These are phyloP conservation scores for Zangia roseola DNA, from an alignment of 768 basidiomycete genomes.

Conservation along the genomic window DNA sequence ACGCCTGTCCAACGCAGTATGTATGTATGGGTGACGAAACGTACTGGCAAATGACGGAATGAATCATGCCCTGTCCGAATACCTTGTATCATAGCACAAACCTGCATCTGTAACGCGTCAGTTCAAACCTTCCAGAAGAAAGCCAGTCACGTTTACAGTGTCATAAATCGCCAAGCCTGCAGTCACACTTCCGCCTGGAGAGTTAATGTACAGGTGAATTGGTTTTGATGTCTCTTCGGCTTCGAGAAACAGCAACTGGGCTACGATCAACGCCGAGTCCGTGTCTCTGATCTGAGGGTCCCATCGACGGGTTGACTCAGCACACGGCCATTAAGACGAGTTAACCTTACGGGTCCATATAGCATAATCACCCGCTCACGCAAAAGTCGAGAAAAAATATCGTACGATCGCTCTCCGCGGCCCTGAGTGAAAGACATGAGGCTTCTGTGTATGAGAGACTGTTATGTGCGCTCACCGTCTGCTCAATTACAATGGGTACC, in stretches of 20 bases:
- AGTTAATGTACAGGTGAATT: slow-evolving; percentile 96
- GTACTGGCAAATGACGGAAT: slow-evolving; percentile 52
- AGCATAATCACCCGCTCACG: slow-evolving; percentile 95
- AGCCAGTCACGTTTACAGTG: slow-evolving; percentile 58
- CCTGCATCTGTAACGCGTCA: slow-evolving; percentile 63
- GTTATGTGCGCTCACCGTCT: slow-evolving; percentile 58
- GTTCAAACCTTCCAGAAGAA: slow-evolving; percentile 7
- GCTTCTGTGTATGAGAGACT: slow-evolving; percentile 4
- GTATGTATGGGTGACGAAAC: slow-evolving; percentile 95
- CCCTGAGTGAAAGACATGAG: slow-evolving; percentile 46
- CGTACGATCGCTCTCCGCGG: slow-evolving; percentile 87
- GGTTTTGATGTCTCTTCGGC: slow-evolving; percentile 94
- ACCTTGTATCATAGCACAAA: slow-evolving; percentile 29
- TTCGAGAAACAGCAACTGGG: slow-evolving; percentile 93
- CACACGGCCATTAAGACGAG: slow-evolving; percentile 4
- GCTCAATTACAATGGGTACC: slow-evolving; percentile 92
- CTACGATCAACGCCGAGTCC: slow-evolving; percentile 85
- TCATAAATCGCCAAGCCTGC: slow-evolving; percentile 97
- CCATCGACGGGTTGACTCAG: slow-evolving; percentile 11
- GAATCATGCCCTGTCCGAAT: slow-evolving; percentile 20
- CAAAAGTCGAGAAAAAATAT: slow-evolving; percentile 92
- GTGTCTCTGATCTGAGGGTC: slow-evolving; percentile 75
- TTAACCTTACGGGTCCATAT: slow-evolving; percentile 74
- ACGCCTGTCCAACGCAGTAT: slow-evolving; percentile 93
- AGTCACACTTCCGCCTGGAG: slow-evolving; percentile 93